Evolutionary conservation across 805 yeast genomes (phyloP).

Genomic region (Candida coleopterorum): DNA sequence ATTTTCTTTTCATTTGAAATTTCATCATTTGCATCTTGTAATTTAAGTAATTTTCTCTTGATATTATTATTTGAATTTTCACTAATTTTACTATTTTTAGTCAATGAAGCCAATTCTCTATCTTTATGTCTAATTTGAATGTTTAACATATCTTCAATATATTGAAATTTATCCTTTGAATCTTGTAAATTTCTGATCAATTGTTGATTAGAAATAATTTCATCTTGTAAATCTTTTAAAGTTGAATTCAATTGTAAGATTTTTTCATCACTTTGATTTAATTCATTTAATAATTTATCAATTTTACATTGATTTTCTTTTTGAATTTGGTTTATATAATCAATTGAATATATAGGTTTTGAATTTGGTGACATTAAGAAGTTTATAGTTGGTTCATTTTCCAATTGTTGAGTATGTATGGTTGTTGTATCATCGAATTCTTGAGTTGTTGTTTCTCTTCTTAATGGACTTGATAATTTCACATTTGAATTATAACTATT

Average conservation of each 20-base stretch:
- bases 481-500: conserved; percentile 2
- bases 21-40: conserved; percentile 4
- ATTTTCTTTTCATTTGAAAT: conserved; percentile 2
- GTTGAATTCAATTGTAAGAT: conserved; percentile 12
- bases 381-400: conserved; percentile 27
- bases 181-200: conserved; percentile 15
- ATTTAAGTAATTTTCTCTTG: conserved; percentile 2
- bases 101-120: conserved; percentile 22
- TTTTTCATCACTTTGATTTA: conserved; percentile 5
- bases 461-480: conserved; percentile 24
- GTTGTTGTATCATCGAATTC: conserved; percentile 5
- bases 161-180: conserved; percentile 11
- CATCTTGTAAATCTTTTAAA: conserved; percentile 1
- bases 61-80: conserved; percentile 9
- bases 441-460: conserved; percentile 7
- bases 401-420: conserved; percentile 7
- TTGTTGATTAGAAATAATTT: conserved; percentile 6
- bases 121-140: conserved; percentile 25
- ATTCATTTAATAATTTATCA: conserved; percentile 3
- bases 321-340: conserved; percentile 22
- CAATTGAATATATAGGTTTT: conserved; percentile 27
- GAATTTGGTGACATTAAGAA: conserved; percentile 29
- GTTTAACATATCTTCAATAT: conserved; percentile 17
- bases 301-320: conserved; percentile 13
- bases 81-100: conserved; percentile 19